Evolutionary conservation across 2,329 filamentous ascomycete species (phyloP).

Genomic region (Pyricularia sp.): DNA sequence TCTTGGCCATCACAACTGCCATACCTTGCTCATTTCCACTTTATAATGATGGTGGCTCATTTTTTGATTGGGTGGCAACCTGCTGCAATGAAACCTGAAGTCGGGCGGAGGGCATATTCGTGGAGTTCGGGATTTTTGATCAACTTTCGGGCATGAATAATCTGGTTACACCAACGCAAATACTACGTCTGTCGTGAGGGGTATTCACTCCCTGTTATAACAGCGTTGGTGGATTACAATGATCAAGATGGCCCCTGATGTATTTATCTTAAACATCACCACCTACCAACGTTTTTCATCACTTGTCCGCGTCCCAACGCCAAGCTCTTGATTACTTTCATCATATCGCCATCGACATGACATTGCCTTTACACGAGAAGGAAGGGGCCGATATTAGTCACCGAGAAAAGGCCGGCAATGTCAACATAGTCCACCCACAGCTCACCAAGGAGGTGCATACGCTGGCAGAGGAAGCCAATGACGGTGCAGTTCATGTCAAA

Average conservation of each 20-base stretch:
- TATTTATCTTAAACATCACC: background rate
- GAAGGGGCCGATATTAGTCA: background rate
- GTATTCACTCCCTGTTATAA: too few relatives aligned
- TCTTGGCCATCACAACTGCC: background rate
- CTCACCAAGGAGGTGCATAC: constrained; percentile 12
- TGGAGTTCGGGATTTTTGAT: background rate
- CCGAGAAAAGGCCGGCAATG: background rate
- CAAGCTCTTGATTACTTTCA: background rate
- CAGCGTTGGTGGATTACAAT: background rate
- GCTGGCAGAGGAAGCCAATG: constrained; percentile 17
- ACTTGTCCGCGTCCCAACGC: background rate
- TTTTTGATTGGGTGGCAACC: background rate
- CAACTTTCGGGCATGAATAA: too few relatives aligned
- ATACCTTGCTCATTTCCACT: background rate
- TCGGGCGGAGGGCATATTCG: background rate
- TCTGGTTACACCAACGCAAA: too few relatives aligned
- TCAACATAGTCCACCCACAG: background rate
- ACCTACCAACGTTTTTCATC: background rate
- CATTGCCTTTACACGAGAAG: background rate
- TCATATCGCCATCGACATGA: background rate
- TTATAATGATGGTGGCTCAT: background rate
- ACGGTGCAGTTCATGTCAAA: constrained; percentile 30
- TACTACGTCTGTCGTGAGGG: too few relatives aligned
- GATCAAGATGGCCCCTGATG: background rate
- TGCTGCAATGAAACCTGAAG: background rate